Evolutionary conservation across 2,329 filamentous ascomycete species (phyloP).

Genomic region (Volutella citrinella): DNA sequence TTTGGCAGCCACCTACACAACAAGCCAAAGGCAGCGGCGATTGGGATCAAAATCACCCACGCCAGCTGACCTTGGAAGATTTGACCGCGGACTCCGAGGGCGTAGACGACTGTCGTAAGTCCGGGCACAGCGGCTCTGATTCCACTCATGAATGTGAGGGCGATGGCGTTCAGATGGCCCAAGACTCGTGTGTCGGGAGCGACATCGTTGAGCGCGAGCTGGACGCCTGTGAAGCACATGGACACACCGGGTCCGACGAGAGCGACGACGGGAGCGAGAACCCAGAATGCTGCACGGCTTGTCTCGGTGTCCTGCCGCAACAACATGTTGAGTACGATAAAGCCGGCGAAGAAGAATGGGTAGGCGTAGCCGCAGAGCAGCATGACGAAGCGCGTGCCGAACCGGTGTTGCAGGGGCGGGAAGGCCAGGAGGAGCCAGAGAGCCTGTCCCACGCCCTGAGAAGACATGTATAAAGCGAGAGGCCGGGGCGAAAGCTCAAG

Average conservation of each 20-base stretch:
- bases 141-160: constrained; percentile 56
- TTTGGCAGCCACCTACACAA: constrained; percentile 26
- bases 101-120: constrained; percentile 64
- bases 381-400: constrained; percentile 66
- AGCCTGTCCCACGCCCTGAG: constrained; percentile 65
- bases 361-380: constrained; percentile 52
- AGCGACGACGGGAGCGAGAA: constrained; percentile 37
- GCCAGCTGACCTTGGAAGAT: constrained; percentile 58
- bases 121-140: constrained; percentile 66
- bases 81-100: constrained; percentile 60
- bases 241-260: constrained; percentile 59
- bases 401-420: constrained; percentile 61
- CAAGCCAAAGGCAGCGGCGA: constrained; percentile 26
- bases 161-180: constrained; percentile 66
- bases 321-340: constrained; percentile 54
- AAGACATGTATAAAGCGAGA: constrained; percentile 65
- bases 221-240: constrained; percentile 69
- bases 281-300: constrained; percentile 53
- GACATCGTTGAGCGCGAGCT: constrained; percentile 73
- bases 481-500: constrained; percentile 58
- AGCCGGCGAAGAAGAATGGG: constrained; percentile 60
- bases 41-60: constrained; percentile 32
- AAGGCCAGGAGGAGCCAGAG: constrained; percentile 70
- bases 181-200: constrained; percentile 62
- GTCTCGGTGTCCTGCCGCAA: constrained; percentile 34